A percentile compares a stretch with the other conserved stretches of the same genome.
Conservation (phyloP, 192 early-diverging fungal species). For the Linnemannia zychae region DNA sequence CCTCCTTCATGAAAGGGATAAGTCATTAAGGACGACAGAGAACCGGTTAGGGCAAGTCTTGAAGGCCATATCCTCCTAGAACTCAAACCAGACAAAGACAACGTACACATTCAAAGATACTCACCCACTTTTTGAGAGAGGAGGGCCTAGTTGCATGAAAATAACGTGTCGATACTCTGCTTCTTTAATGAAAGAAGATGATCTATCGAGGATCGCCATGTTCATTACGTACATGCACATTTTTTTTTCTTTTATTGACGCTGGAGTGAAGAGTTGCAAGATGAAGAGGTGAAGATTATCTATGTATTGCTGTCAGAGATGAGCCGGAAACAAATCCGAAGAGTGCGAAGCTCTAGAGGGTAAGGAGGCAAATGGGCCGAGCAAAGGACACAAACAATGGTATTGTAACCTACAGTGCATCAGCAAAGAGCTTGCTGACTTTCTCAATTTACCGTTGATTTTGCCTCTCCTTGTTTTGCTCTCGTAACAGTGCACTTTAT, state of each 20-base stretch:
- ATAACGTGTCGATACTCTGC: background rate
- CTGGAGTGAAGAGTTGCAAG: no score
- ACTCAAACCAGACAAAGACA: no score
- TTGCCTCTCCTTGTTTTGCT: background rate
- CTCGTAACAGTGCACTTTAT: background rate
- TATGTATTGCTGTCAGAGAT: background rate
- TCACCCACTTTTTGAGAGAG: no score
- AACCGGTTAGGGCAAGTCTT: no score
- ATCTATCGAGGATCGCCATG: background rate
- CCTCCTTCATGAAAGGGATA: no score
- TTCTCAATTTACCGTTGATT: background rate
- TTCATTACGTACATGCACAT: background rate
- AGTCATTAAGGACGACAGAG: no score
- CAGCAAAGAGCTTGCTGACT: background rate
- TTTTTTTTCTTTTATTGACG: background rate
- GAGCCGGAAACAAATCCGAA: background rate
- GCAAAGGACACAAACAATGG: background rate
- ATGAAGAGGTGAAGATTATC: background rate
- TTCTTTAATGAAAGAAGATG: background rate
- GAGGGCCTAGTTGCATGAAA: background rate
- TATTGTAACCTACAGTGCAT: background rate
- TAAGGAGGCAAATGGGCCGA: background rate
- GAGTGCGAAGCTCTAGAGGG: background rate
- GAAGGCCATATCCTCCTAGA: no score
- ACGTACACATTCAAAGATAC: no score